phyloP scores from a whole-genome alignment of 352 stramenopile species.

The Aphanomyces astaci region DNA sequence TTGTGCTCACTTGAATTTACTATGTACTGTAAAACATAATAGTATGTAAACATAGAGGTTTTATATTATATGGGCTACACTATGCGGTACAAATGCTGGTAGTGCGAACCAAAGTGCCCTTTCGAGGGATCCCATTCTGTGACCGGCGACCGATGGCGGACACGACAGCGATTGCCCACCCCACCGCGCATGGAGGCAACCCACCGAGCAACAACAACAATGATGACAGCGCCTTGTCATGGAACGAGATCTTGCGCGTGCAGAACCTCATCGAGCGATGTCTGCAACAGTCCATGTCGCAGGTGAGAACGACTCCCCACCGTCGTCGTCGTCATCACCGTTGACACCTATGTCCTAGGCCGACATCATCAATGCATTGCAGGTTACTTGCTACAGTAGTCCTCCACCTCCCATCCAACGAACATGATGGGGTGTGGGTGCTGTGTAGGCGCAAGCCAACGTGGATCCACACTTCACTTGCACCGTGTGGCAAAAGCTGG shows the following conservation, averaged over 20 bases:
- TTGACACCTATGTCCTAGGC: conserved; percentile 5
- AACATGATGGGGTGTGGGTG: conserved; percentile 34
- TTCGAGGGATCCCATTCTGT: conserved; percentile 3
- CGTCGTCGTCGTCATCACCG: not conserved
- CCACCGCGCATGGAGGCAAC: too few species aligned
- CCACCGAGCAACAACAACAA: conserved; percentile 6
- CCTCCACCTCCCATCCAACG: not conserved
- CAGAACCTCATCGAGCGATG: conserved; percentile 88
- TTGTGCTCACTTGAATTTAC: not conserved
- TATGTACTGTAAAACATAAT: not conserved
- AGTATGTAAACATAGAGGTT: not conserved
- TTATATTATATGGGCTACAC: not conserved
- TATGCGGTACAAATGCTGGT: not conserved
- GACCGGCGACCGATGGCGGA: conserved; percentile 5
- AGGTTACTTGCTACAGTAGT: conserved; percentile 19
- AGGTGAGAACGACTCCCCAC: conserved; percentile 42
- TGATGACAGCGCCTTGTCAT: conserved; percentile 47
- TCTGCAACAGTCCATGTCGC: conserved; percentile 85
- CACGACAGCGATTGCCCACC: not conserved
- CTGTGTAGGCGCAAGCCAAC: conserved; percentile 59
- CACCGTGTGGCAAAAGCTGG: conserved; percentile 87
- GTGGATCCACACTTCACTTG: conserved; percentile 77
- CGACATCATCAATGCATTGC: conserved; percentile 37
- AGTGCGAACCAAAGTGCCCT: not conserved
- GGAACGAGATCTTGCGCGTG: conserved; percentile 83